These are phyloP conservation scores for Trichoderma cornu-damae DNA, from an alignment of 2,329 filamentous ascomycete species.

Conservation along the genomic window DNA sequence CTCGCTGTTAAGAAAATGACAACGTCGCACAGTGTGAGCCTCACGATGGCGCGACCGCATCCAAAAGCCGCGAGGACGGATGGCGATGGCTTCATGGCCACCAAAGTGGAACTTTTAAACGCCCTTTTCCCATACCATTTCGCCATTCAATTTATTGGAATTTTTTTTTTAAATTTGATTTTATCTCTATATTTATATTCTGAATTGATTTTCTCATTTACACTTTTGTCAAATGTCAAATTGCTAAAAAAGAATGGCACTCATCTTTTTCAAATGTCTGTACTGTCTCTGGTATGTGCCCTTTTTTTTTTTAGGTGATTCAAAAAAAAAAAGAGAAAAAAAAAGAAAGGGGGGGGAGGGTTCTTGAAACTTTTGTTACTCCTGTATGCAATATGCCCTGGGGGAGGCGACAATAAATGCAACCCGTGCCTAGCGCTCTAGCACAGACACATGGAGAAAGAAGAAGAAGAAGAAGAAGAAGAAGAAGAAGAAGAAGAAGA, in stretches of 20 bases:
- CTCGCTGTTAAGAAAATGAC: not conserved
- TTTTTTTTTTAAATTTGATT: not conserved
- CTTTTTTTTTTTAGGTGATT: too few species aligned
- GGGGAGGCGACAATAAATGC: not conserved
- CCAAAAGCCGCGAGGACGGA: not conserved
- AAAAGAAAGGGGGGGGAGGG: not conserved
- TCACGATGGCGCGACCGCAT: not conserved
- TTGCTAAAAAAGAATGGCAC: too few species aligned
- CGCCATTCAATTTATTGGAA: not conserved
- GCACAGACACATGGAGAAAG: not conserved
- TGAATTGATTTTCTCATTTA: not conserved
- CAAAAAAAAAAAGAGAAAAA: too few species aligned
- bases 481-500: too few species aligned
- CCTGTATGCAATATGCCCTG: not conserved
- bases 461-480: too few species aligned
- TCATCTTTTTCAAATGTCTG: too few species aligned
- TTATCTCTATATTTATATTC: too few species aligned
- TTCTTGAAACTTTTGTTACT: constrained; percentile 1
- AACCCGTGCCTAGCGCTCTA: not conserved
- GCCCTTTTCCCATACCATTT: too few species aligned
- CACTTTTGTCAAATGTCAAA: not conserved
- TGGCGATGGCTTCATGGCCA: constrained; percentile 8
- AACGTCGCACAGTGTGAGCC: constrained; percentile 16
- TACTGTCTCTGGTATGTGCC: not conserved
- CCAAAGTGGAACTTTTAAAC: too few species aligned